Percentiles rank a stretch among this genome's conserved stretches.
Evolutionary conservation across 371 early-diverging fungal species (phyloP).

Genomic region (Parasitella parasitica): DNA sequence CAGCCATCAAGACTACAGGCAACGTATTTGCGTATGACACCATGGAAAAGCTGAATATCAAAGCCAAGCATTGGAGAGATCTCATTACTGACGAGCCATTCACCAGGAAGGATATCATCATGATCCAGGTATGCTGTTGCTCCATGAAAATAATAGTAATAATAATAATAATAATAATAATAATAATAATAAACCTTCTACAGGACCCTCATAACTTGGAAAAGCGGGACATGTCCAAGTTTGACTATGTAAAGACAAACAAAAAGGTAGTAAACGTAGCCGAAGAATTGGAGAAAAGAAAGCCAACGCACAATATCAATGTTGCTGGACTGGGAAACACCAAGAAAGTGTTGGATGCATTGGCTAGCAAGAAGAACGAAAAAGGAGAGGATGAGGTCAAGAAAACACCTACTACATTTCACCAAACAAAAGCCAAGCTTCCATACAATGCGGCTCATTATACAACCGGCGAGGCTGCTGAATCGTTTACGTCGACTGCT

Average conservation of each 20-base stretch:
- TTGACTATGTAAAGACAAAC: constrained; percentile 73
- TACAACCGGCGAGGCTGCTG: constrained; percentile 79
- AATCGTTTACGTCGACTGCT: constrained; percentile 87
- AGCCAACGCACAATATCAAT: constrained; percentile 67
- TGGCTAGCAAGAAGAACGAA: constrained; percentile 41
- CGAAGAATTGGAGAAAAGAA: constrained; percentile 48
- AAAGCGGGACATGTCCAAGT: constrained; percentile 69
- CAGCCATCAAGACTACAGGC: constrained; percentile 84
- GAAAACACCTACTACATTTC: constrained; percentile 33
- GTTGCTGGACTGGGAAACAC: constrained; percentile 59
- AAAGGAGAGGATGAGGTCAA: constrained; percentile 28
- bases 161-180: no score
- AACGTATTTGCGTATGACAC: constrained; percentile 90
- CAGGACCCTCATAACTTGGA: constrained; percentile 86
- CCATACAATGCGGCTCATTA: constrained; percentile 82
- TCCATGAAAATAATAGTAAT: no score
- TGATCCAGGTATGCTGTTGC: constrained; percentile 78
- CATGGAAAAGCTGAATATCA: constrained; percentile 83
- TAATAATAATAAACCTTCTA: neutral
- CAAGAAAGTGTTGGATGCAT: constrained; percentile 57
- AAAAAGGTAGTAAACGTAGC: constrained; percentile 55
- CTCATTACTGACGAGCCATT: constrained; percentile 88
- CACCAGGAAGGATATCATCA: constrained; percentile 83
- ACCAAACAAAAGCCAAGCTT: constrained; percentile 43
- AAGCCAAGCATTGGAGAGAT: constrained; percentile 84